phyloP scores from a whole-genome alignment of 176 grass and related monocot species.

The Paspalum vaginatum region DNA sequence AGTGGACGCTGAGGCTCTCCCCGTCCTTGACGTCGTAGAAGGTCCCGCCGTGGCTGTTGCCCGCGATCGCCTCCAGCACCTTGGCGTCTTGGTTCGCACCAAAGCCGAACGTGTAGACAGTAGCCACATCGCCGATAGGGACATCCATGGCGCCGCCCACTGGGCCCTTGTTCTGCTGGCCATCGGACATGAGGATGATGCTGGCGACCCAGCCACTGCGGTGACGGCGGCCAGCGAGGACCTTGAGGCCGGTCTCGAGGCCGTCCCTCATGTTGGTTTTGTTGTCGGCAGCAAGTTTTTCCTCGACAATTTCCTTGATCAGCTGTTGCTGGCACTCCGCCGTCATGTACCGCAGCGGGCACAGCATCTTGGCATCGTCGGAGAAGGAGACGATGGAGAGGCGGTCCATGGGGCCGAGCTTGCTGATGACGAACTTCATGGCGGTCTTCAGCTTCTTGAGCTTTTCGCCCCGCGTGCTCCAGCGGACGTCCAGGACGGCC shows the following conservation, averaged over 20 bases:
- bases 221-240: slow-evolving; percentile 23
- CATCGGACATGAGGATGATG: slow-evolving; percentile 46
- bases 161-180: neutral
- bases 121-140: neutral
- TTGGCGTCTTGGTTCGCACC: neutral
- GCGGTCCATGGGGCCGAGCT: slow-evolving; percentile 39
- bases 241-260: neutral
- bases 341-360: slow-evolving; percentile 8
- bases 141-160: neutral
- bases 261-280: neutral
- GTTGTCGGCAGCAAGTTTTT: neutral
- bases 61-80: slow-evolving; percentile 31
- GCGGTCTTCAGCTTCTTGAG: slow-evolving; percentile 15
- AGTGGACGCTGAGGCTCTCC: slow-evolving; percentile 21
- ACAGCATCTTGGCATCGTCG: neutral
- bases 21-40: slow-evolving; percentile 19
- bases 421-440: slow-evolving; percentile 44
- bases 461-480: slow-evolving; percentile 11
- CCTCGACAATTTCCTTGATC: neutral
- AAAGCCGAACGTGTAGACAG: slow-evolving; percentile 57
- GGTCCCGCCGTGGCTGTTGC: slow-evolving; percentile 40
- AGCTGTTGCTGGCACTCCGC: neutral
- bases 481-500: slow-evolving; percentile 42
- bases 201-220: slow-evolving; percentile 26
- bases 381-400: slow-evolving; percentile 52